Evolutionary conservation across 257 asterid genomes (phyloP), one percentile per base, ranked within the genome.

Genomic region (Fraxinus americana): DNA sequence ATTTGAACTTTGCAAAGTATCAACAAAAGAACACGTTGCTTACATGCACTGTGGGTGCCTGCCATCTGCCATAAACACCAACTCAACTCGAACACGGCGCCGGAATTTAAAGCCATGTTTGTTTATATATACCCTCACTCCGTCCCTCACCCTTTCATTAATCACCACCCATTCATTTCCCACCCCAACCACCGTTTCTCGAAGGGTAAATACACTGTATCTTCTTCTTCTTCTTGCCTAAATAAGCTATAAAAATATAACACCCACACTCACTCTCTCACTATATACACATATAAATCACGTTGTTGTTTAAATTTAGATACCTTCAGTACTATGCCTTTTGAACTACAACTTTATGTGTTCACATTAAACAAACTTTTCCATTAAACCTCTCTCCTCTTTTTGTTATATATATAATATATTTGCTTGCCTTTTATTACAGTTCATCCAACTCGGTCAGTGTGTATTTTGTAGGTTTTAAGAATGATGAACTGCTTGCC

Each of bases 401-500:
- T 14, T 48, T 48, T 48, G 59, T 48, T 57, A 57, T 57, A 57
- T 57, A 57, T 48, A 21, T 48, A n/a, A 57, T 57, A 57, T 57
- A 57, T 57, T 57, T 57, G 66, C 27, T 52, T 5, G 27, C 59
- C 52, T 52, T 4, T 16, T 52, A 14, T 52, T 52, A 52, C 61
- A 43, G 50, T 48, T 16, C 14, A 48, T 16, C 59, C 59, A 48
- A 16, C 59, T 14, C 66, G 7, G 17, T 71, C 16, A 21, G 27
- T 38, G 19, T 36, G n/a, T 23, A 1, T 45, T 43, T 34, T 27
- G 71, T 19, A 11, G 27, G n/a, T 41, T 52, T 21, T 10, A 36
- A 21, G 32, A 27, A 88, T 84, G 89, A 70, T 82, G 79, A 92
- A 67, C 82, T 83, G 88, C 79, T 80, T 88, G 74, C 85, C 79